These are phyloP conservation scores for Musa schizocarpa DNA, from an alignment of 176 grass and related monocot genomes.

Conservation along the genomic window DNA sequence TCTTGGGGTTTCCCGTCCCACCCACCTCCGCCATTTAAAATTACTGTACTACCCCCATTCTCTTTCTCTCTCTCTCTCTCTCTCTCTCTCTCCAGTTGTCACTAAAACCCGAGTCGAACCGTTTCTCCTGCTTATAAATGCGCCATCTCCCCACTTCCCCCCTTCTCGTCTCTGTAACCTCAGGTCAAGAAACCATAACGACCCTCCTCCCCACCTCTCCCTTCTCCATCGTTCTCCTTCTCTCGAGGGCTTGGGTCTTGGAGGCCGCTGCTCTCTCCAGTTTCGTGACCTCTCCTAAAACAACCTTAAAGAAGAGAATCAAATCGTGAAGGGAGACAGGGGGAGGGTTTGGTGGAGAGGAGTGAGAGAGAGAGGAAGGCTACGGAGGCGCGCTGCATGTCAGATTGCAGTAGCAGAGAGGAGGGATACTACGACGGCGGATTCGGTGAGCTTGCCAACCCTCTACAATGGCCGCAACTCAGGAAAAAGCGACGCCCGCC, in stretches of 20 bases:
- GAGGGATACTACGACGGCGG: slow-evolving; percentile 82
- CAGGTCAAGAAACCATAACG: slow-evolving; percentile 16
- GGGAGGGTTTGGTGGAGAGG: slow-evolving; percentile 11
- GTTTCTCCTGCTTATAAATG: too few species aligned
- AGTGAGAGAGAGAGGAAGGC: slow-evolving; percentile 31
- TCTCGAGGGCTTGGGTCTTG: too few species aligned
- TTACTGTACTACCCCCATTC: too few species aligned
- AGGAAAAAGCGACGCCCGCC: slow-evolving; percentile 91
- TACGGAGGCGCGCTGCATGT: slow-evolving; percentile 82
- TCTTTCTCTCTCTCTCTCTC: too few species aligned
- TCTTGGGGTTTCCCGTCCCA: too few species aligned
- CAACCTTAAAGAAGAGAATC: too few species aligned
- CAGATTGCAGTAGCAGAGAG: slow-evolving; percentile 58
- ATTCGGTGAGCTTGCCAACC: slow-evolving; percentile 84
- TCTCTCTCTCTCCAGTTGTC: too few species aligned
- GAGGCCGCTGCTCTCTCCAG: too few species aligned
- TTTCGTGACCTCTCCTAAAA: too few species aligned
- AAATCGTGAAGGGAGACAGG: not conserved
- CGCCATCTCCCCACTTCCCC: not conserved
- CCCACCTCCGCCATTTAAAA: too few species aligned
- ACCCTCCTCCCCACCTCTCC: slow-evolving; percentile 2
- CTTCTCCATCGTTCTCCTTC: too few species aligned
- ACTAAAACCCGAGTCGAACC: too few species aligned
- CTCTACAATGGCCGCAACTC: slow-evolving; percentile 96
- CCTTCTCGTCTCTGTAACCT: slow-evolving; percentile 14